Base-by-base conservation (phyloP, 2,329 filamentous ascomycete species). In the Diplodia intermedia region DNA sequence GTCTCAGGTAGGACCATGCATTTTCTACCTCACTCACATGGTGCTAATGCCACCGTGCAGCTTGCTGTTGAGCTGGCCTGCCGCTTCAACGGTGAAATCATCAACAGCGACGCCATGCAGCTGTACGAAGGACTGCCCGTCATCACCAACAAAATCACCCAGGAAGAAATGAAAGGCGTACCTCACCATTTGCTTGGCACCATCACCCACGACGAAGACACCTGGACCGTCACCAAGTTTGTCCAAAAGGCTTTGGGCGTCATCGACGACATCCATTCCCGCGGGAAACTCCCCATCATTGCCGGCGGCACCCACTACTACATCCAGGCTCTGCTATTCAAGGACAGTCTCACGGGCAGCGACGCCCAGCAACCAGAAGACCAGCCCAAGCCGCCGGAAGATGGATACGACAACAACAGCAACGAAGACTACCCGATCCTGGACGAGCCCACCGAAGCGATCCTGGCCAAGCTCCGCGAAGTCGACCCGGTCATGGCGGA, bases 41-140 rank as follows among this genome's bases (percentile, higher is more conserved):
- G 31, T 43, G 66, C 79, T 83, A 72, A 83, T 74, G 77, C 79
- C 77, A 55, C 31, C 71, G 78, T 72, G 66, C 74, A 97, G 93
- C 86, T 97, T 72, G 95, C 95, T 9, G 90, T 99, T 50, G 92
- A 97, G 71, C 82, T 99, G 63, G 95, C 96, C 0, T 85, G 85
- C 52, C 88, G 86, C 26, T 94, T 93, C 80, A 90, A 95, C 78
- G 95, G 96, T 75, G 95, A 99, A 79, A 87, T 99, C 65, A 93
- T 99, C 81, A 99, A 99, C 77, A 92, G 92, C 56, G 95, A 99
- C 83, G 95, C 95, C 49, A 97, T 99, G 93, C 95, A 99, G 78
- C 89, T 99, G 81, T 99, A 99, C 79, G 86, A 87, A 65, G 95
- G 95, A 2, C 83, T 99, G 53, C 93, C 95, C 5, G 90, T 98